Conservation (phyloP, 2,329 filamentous ascomycete genomes). For the Xylaria sp. region DNA sequence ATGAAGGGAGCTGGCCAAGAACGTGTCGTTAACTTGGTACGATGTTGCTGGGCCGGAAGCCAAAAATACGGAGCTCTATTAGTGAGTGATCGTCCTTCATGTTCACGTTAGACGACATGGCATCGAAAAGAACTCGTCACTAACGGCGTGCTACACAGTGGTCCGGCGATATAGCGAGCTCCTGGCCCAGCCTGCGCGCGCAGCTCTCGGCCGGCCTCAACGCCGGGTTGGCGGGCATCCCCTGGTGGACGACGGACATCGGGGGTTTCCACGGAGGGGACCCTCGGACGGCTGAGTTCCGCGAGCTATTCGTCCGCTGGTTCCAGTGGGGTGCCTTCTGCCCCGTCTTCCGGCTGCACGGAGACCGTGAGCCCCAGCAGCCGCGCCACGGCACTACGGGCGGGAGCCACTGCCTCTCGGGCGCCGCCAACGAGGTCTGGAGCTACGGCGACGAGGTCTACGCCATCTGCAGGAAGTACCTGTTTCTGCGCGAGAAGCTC, state of each 20-base stretch:
- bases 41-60: constrained; percentile 58
- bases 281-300: constrained; percentile 58
- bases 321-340: constrained; percentile 73
- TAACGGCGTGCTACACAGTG: constrained; percentile 5
- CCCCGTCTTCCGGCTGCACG: constrained; percentile 71
- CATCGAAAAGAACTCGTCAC: neutral
- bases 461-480: constrained; percentile 63
- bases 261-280: constrained; percentile 72
- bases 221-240: constrained; percentile 67
- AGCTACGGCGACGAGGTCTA: constrained; percentile 67
- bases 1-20: constrained; percentile 54
- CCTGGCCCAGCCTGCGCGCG: constrained; percentile 63
- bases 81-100: constrained; percentile 43
- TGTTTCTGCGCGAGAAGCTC: constrained; percentile 62
- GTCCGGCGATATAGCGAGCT: constrained; percentile 70
- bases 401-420: constrained; percentile 51
- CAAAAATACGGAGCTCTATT: constrained; percentile 70
- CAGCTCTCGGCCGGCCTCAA: constrained; percentile 69
- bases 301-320: constrained; percentile 70
- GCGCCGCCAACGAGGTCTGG: constrained; percentile 69
- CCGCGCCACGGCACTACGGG: constrained; percentile 44
- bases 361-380: constrained; percentile 64
- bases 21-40: constrained; percentile 57
- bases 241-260: constrained; percentile 75
- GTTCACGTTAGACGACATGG: neutral